Conservation (phyloP, 2,329 filamentous ascomycete genomes). For the Diaporthe longicolla region DNA sequence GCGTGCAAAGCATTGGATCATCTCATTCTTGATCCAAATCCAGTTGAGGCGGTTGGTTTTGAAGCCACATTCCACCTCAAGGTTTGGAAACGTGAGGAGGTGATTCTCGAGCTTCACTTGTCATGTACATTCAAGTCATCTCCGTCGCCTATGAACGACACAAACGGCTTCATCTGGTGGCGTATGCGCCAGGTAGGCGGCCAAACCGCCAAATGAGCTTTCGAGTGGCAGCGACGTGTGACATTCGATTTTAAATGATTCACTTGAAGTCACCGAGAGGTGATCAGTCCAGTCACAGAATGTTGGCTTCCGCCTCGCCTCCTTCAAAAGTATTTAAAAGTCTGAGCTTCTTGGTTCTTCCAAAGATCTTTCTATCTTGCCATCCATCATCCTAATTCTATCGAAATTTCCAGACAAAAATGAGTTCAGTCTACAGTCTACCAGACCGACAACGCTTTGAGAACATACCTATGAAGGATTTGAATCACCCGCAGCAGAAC, state of each 20-base stretch:
- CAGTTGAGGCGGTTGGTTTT: too few species aligned
- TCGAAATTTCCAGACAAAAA: not conserved
- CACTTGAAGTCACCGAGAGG: not conserved
- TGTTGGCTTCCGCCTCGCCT: not conserved
- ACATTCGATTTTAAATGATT: not conserved
- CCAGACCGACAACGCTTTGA: not conserved
- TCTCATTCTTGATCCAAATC: too few species aligned
- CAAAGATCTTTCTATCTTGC: not conserved
- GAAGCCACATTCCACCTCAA: too few species aligned
- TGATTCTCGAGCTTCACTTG: not conserved
- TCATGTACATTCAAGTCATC: not conserved
- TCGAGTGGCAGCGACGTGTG: too few species aligned
- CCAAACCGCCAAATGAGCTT: not conserved
- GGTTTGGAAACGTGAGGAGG: not conserved
- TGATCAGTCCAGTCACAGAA: not conserved
- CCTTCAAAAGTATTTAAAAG: not conserved
- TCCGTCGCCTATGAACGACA: not conserved
- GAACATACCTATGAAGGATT: not conserved
- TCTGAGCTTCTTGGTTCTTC: not conserved
- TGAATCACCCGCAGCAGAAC: not conserved
- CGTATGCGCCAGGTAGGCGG: not conserved
- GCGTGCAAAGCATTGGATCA: too few species aligned
- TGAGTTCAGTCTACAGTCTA: slow-evolving; percentile 20
- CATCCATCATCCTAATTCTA: not conserved
- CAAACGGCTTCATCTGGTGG: not conserved